These are phyloP conservation scores for Apiotrichum brassicae DNA, from an alignment of 1,284 basidiomycete genomes.

Conservation along the genomic window DNA sequence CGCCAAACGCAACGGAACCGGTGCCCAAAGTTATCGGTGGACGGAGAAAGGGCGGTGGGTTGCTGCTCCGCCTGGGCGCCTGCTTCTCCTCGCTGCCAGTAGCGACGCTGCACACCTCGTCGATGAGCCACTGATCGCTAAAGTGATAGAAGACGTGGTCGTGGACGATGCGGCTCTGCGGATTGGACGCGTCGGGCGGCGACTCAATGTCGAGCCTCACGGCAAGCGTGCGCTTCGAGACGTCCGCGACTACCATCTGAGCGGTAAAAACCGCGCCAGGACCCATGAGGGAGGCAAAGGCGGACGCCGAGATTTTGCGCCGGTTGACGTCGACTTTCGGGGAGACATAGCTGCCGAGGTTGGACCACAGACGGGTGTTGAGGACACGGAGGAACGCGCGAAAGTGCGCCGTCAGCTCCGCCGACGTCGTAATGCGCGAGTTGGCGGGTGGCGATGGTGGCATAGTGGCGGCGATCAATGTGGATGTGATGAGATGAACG, in stretches of 20 bases:
- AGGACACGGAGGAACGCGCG: constrained; percentile 9
- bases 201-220: constrained; percentile 10
- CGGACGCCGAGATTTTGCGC: background rate
- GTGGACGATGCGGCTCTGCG: background rate
- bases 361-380: constrained; percentile 6
- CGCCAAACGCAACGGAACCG: too few species aligned
- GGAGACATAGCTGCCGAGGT: constrained; percentile 1
- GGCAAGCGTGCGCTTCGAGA: constrained; percentile 8
- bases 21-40: too few species aligned
- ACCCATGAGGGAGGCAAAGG: background rate
- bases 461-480: too few species aligned
- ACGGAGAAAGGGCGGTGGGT: too few species aligned
- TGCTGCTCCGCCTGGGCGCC: too few species aligned
- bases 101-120: constrained; percentile 16
- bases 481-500: too few species aligned
- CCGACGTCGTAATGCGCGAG: constrained; percentile 2
- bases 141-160: constrained; percentile 17
- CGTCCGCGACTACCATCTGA: constrained; percentile 9
- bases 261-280: constrained; percentile 1
- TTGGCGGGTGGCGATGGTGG: background rate
- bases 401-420: constrained; percentile 12
- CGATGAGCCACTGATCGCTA: constrained; percentile 10
- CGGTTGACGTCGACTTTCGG: constrained; percentile 2
- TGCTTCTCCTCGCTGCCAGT: too few species aligned
- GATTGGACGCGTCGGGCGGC: background rate